Evolutionary conservation across 768 basidiomycete species (phyloP).

Genomic region (Chiua virens): DNA sequence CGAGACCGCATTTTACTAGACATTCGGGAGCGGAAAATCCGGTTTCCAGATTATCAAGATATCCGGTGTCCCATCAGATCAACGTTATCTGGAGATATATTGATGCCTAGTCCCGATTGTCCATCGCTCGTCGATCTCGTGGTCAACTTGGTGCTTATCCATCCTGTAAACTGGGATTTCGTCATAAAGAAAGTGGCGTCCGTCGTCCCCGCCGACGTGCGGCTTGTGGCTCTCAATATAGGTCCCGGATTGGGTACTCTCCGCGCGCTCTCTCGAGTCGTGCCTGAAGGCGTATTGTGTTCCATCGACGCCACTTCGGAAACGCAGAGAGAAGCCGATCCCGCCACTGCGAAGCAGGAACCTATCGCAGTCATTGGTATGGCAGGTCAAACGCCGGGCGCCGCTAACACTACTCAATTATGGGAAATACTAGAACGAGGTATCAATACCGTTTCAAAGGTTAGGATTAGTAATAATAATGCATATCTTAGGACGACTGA

Average conservation of each 20-base stretch:
- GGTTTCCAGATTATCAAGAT: conserved; percentile 49
- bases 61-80: conserved; percentile 50
- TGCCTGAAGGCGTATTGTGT: conserved; percentile 23
- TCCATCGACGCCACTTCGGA: conserved; percentile 17
- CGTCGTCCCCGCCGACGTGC: conserved; percentile 9
- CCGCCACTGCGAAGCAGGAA: conserved; percentile 34
- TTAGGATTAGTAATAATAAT: conserved; percentile 31
- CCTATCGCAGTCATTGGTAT: conserved; percentile 73
- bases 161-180: conserved; percentile 54
- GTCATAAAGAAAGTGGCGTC: conserved; percentile 34
- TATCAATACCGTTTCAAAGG: conserved; percentile 56
- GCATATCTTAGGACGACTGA: neutral
- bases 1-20: conserved; percentile 47
- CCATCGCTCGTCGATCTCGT: conserved; percentile 41
- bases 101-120: conserved; percentile 21
- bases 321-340: neutral
- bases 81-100: conserved; percentile 41
- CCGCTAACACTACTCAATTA: conserved; percentile 43
- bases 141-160: conserved; percentile 40
- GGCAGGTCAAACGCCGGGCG: conserved; percentile 57
- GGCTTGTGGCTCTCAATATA: conserved; percentile 45
- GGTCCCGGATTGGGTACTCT: conserved; percentile 47
- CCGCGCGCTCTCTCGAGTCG: conserved; percentile 36
- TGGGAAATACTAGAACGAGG: conserved; percentile 63
- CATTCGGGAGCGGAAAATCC: conserved; percentile 41